phyloP scores from a whole-genome alignment of 1,139 yeast genomes.

The Taphrina confusa region DNA sequence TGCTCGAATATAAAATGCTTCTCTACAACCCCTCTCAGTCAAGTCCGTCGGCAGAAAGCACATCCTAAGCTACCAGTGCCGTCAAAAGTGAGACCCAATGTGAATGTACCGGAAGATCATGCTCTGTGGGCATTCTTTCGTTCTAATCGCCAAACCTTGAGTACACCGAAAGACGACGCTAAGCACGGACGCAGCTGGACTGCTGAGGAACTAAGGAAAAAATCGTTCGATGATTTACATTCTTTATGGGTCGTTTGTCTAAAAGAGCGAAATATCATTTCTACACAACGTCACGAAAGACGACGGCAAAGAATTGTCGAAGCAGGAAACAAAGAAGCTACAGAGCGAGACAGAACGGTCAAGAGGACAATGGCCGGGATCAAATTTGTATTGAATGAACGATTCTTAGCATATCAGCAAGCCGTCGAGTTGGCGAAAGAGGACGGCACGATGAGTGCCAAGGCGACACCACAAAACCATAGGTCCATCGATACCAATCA shows the following conservation, averaged over 20 bases:
- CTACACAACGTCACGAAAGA: constrained; percentile 66
- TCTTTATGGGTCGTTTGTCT: constrained; percentile 84
- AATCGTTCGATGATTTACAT: constrained; percentile 89
- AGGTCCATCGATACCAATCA: not conserved
- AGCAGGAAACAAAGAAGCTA: constrained; percentile 7
- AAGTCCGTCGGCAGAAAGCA: constrained; percentile 14
- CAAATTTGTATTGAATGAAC: constrained; percentile 38
- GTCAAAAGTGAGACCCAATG: constrained; percentile 9
- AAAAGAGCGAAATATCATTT: constrained; percentile 76
- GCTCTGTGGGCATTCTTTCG: constrained; percentile 94
- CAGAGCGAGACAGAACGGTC: constrained; percentile 28
- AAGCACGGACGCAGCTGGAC: constrained; percentile 74
- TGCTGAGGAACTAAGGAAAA: constrained; percentile 82
- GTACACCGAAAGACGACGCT: constrained; percentile 41
- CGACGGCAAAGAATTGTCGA: constrained; percentile 40
- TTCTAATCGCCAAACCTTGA: constrained; percentile 52
- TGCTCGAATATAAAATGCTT: not conserved
- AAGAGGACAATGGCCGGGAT: constrained; percentile 38
- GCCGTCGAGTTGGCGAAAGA: constrained; percentile 35
- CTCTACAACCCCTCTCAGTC: not conserved
- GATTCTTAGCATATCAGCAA: constrained; percentile 34
- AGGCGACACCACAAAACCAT: not conserved
- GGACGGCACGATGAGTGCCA: constrained; percentile 16
- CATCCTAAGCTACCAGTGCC: constrained; percentile 32
- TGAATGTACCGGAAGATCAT: constrained; percentile 61